Evolutionary conservation across 768 basidiomycete genomes (phyloP), one percentile per base, ranked within the genome.

Genomic region (Rhizopogon rudus): DNA sequence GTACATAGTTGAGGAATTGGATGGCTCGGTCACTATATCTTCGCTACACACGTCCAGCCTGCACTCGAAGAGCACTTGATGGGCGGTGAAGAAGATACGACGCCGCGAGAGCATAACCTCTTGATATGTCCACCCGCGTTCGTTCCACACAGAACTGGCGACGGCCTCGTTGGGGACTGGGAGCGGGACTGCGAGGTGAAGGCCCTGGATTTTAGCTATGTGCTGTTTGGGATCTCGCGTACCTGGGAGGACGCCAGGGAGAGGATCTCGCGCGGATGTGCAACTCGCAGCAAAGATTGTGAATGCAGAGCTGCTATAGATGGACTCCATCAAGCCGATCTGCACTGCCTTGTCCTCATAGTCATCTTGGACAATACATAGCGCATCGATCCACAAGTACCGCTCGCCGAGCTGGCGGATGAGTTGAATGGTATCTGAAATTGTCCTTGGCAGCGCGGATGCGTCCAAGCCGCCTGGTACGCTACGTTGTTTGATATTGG

Each of bases 21-120:
- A 20, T 2, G 20, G 29, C 29, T 65, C 63, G 1, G 57, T 56
- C n/a, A 58, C 52, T 8, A 63, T 25, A 54, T 65, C 63, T 44
- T 65, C 63, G 35, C 63, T 60, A 60, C 63, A 65, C 2, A 57
- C 28, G 12, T 65, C 63, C 40, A 28, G 14, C 22, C 25, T 42
- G 44, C 64, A 65, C 20, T 59, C 54, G 42, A 60, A 65, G 31
- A 62, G 65, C 3, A 63, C 9, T 35, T 65, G 61, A 13, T 65
- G 42, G 12, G 55, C 51, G 14, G 64, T 65, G 52, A 62, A 62
- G 40, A 42, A 60, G 16, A 62, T 16, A 0, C 63, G 61, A 2
- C 64, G 63, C 10, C 54, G 57, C 13, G 64, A 65, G 20, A 65
- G 57, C 3, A 58, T 1, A 29, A 29, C 7, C 29, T 29, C 29